Conservation (phyloP, 208 protist genomes). For the Acanthamoeba sp. region DNA sequence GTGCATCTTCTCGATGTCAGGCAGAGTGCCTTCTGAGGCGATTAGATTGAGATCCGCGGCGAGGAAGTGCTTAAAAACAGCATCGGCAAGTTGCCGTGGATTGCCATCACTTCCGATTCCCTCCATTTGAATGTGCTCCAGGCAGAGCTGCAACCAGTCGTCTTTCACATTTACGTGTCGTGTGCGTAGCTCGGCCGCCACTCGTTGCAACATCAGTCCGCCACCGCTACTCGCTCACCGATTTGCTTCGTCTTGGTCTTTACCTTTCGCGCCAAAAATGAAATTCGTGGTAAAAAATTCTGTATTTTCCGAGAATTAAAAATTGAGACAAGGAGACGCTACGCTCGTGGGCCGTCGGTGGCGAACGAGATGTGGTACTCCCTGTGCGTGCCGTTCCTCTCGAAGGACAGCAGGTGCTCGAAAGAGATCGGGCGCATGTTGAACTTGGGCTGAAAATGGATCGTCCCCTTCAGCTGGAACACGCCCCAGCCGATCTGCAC, state of each 20-base stretch:
- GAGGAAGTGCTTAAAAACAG: slow-evolving; percentile 21
- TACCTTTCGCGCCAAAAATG: background rate
- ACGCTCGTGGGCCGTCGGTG: background rate
- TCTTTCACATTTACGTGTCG: background rate
- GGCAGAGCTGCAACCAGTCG: slow-evolving; percentile 5
- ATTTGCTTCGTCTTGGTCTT: background rate
- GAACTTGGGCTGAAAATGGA: slow-evolving; percentile 46
- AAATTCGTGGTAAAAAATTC: background rate
- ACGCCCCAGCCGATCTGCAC: slow-evolving; percentile 44
- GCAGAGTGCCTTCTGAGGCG: background rate
- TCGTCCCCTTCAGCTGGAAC: background rate
- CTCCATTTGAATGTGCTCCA: background rate
- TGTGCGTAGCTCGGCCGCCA: slow-evolving; percentile 11
- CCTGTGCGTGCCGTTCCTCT: slow-evolving; percentile 60
- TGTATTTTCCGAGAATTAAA: too few species aligned
- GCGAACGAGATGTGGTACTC: slow-evolving; percentile 61
- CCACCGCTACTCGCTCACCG: background rate
- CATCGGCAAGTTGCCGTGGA: background rate
- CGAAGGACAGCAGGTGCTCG: slow-evolving; percentile 68
- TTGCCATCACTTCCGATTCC: background rate
- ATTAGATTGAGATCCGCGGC: background rate
- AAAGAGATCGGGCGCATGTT: slow-evolving; percentile 55
- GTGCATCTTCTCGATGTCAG: slow-evolving; percentile 34
- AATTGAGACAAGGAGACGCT: background rate
- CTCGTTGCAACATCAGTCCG: background rate